Percentiles rank a stretch among this genome's conserved stretches.
Conservation (phyloP, 164 flowering plant genomes). For the Akebia trifoliata region DNA sequence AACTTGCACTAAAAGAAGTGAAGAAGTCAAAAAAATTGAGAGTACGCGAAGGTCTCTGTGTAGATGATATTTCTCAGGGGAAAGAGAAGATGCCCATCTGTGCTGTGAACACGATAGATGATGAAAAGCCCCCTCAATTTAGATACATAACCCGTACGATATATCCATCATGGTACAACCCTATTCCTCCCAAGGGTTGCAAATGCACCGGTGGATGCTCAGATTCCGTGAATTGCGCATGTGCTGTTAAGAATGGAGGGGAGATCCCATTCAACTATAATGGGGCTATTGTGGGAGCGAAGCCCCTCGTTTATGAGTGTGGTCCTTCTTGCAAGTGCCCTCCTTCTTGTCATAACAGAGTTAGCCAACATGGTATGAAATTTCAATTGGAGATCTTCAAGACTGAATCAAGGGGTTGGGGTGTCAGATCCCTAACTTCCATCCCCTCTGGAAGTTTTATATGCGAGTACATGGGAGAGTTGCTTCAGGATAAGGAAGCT, state of each 20-base stretch:
- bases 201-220: conserved; percentile 57
- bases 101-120: conserved; percentile 67
- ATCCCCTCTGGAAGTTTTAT: conserved; percentile 86
- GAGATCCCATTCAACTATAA: conserved; percentile 71
- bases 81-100: conserved; percentile 57
- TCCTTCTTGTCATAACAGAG: conserved; percentile 72
- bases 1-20: conserved; percentile 54
- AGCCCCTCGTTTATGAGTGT: conserved; percentile 77
- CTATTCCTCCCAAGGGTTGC: conserved; percentile 58
- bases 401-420: conserved; percentile 83
- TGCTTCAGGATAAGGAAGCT: conserved; percentile 75
- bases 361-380: conserved; percentile 67
- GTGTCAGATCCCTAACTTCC: conserved; percentile 65
- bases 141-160: conserved; percentile 50
- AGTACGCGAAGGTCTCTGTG: conserved; percentile 50
- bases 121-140: conserved; percentile 59
- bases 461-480: conserved; percentile 85
- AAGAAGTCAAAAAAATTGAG: conserved; percentile 41
- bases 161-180: conserved; percentile 57
- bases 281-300: conserved; percentile 75
- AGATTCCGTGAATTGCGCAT: conserved; percentile 48
- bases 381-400: conserved; percentile 78
- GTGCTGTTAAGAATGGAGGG: conserved; percentile 74
- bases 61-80: conserved; percentile 59
- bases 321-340: conserved; percentile 85